phyloP scores from a whole-genome alignment of 192 early-diverging fungal genomes.

The Gaertneriomyces semiglobifer region DNA sequence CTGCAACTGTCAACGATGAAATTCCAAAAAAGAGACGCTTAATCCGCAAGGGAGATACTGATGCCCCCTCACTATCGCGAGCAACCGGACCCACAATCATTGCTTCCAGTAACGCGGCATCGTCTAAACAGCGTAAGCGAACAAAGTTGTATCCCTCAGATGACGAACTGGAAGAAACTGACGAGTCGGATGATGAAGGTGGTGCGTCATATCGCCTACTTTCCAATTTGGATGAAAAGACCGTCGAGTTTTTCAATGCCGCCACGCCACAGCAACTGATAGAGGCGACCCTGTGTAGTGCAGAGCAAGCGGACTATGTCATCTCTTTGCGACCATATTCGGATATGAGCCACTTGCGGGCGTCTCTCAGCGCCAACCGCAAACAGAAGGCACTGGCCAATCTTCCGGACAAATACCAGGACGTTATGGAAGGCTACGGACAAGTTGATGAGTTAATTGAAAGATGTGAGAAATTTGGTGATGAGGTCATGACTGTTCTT shows the following conservation, averaged over 20 bases:
- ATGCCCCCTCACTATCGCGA: background rate
- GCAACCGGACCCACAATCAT: background rate
- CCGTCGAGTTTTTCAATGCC: conserved; percentile 41
- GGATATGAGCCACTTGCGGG: conserved; percentile 57
- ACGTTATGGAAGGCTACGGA: conserved; percentile 60
- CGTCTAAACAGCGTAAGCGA: background rate
- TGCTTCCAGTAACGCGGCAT: background rate
- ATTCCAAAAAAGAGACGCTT: too few species aligned
- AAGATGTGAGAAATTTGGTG: conserved; percentile 56
- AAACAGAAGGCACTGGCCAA: conserved; percentile 45
- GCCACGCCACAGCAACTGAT: conserved; percentile 32
- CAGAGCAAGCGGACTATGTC: conserved; percentile 51
- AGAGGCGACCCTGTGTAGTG: conserved; percentile 35
- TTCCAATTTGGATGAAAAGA: conserved; percentile 35
- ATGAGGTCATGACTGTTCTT: conserved; percentile 45
- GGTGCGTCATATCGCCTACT: too few species aligned
- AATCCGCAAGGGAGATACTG: too few species aligned
- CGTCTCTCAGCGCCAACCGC: conserved; percentile 47
- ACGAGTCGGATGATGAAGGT: too few species aligned
- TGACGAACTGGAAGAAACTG: too few species aligned
- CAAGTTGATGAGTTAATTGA: conserved; percentile 59
- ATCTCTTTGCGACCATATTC: conserved; percentile 30
- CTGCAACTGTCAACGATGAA: too few species aligned
- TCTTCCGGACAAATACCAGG: conserved; percentile 50
- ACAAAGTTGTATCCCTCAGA: background rate